phyloP scores from a whole-genome alignment of 2,329 filamentous ascomycete genomes.

The Dactylella cylindrospora region DNA sequence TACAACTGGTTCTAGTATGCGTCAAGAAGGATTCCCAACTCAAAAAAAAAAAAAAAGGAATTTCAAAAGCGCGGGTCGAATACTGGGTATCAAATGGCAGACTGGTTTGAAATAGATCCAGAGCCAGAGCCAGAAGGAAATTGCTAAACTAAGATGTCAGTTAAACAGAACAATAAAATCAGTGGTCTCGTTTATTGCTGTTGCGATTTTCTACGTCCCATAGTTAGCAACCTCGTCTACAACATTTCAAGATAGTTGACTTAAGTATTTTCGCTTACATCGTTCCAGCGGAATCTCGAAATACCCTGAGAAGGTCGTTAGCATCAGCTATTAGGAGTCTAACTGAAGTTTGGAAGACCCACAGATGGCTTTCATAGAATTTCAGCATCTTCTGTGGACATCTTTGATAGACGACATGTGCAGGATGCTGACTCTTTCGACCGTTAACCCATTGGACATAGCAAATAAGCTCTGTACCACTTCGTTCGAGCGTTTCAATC shows the following conservation, averaged over 20 bases:
- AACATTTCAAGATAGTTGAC: slow-evolving; percentile 19
- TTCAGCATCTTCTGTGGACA: slow-evolving; percentile 70
- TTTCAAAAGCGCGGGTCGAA: background rate
- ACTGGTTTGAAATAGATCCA: no score
- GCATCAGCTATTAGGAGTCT: background rate
- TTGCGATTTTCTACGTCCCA: slow-evolving; percentile 15
- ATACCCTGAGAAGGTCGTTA: slow-evolving; percentile 23
- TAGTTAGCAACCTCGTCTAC: slow-evolving; percentile 14
- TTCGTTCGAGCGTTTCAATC: slow-evolving; percentile 73
- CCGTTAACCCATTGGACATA: slow-evolving; percentile 60
- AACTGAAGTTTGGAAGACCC: slow-evolving; percentile 33
- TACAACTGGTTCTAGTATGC: no score
- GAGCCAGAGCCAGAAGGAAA: no score
- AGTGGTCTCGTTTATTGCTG: slow-evolving; percentile 11
- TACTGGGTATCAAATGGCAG: no score
- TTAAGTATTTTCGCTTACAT: slow-evolving; percentile 15
- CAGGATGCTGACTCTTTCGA: slow-evolving; percentile 71
- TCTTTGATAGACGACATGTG: slow-evolving; percentile 68
- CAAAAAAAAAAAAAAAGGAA: background rate
- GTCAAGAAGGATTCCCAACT: no score
- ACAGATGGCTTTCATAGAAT: slow-evolving; percentile 59
- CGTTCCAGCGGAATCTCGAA: slow-evolving; percentile 24
- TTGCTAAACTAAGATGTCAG: no score
- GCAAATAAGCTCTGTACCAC: slow-evolving; percentile 63
- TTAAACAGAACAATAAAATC: slow-evolving; percentile 12